Evolutionary conservation across 129 eudicot genomes (phyloP), one percentile per base, ranked within the genome.

Genomic region (Artemisia argyi): DNA sequence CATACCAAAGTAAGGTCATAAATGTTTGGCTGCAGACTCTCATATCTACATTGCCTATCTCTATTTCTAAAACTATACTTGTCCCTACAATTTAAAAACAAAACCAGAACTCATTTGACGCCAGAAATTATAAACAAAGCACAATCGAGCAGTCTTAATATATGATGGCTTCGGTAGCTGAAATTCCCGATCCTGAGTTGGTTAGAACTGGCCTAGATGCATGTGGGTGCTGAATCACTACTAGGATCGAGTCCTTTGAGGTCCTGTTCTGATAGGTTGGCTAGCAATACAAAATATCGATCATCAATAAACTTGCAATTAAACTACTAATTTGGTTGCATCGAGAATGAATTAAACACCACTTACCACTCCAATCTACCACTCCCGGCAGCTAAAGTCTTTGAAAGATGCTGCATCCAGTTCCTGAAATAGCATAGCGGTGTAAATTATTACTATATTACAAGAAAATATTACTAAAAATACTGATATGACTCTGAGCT

Each of bases 331-430:
- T 19, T 16, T 30, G 35, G 35, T 30, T 30, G 35, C 5, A 52
- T 50, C 26, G 8, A 20, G 44, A 44, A 18, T 9, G 19, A 24
- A 15, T 47, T 13, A 11, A 12, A 22, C 13, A 10, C 22, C 10
- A 35, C 96, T 80, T 80, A 90, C 98, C 87, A 93, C 97, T 14
- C 97, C 97, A 76, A 93, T 95, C 51, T 95, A 94, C 99, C 97
- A 95, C 66, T 88, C 90, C 12, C 82, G 93, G 50, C 87, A 71
- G 42, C 87, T 84, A 55, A 95, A 88, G 26, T 84, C 94, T 75
- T 78, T 90, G 63, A 88, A 95, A 39, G 94, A 76, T 30, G 83
- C 86, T 17, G 96, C 97, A 86, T 95, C 91, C 79, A 95, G 85
- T 81, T 88, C 99, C 97, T 95, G 86, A 58, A 80, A 56, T 74